phyloP scores from a whole-genome alignment of 148 eudicot species.

The Cornus controversa region DNA sequence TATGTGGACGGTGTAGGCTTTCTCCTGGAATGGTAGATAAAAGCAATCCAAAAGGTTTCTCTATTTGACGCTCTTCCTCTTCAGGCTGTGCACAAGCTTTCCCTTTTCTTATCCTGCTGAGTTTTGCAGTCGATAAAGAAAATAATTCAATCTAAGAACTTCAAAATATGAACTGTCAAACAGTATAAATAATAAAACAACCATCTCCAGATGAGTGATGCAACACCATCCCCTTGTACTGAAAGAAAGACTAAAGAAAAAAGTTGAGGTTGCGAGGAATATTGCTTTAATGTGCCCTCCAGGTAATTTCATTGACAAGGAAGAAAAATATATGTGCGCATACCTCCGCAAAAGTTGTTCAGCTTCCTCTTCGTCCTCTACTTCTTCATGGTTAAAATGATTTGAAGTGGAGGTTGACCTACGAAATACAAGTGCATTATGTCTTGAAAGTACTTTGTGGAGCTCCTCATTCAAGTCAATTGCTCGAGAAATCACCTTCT shows the following conservation, averaged over 20 bases:
- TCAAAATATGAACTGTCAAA: neutral
- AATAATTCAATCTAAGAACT: slow-evolving; percentile 1
- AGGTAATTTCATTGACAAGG: neutral
- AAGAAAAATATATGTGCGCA: neutral
- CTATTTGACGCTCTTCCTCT: slow-evolving; percentile 50
- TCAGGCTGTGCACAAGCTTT: slow-evolving; percentile 73
- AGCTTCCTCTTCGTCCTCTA: slow-evolving; percentile 69
- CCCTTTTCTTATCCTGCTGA: slow-evolving; percentile 80
- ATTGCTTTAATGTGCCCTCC: neutral
- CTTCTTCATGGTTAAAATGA: slow-evolving; percentile 45
- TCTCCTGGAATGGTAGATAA: slow-evolving; percentile 41
- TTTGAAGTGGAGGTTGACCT: slow-evolving; percentile 42
- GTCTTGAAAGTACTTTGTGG: slow-evolving; percentile 61
- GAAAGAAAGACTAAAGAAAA: neutral
- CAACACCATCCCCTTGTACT: neutral
- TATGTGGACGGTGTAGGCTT: slow-evolving; percentile 62
- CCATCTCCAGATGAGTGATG: neutral
- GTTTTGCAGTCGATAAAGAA: neutral
- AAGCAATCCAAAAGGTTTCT: slow-evolving; percentile 44
- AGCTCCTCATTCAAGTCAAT: slow-evolving; percentile 87
- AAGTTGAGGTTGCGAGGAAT: neutral
- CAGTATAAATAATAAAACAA: neutral
- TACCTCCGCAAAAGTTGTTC: slow-evolving; percentile 90
- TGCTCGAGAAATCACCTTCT: slow-evolving; percentile 69
- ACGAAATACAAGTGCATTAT: slow-evolving; percentile 59